Conservation (phyloP, 1,284 basidiomycete genomes). For the Coriolopsis trogii region DNA sequence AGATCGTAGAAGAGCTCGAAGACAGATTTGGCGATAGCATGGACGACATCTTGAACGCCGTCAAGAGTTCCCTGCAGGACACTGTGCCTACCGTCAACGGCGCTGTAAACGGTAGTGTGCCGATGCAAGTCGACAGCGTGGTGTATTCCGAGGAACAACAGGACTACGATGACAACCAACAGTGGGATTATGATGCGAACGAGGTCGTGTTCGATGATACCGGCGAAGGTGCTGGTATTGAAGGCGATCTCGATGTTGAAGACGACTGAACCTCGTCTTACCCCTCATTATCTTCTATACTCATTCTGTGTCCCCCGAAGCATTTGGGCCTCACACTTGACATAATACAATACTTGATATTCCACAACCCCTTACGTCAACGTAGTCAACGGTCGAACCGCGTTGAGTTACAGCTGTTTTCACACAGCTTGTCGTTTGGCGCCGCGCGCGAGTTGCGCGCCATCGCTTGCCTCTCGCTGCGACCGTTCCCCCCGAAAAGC, state of each 20-base stretch:
- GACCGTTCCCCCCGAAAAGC: too few relatives aligned
- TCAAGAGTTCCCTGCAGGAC: slow-evolving; percentile 53
- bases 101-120: neutral
- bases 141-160: slow-evolving; percentile 26
- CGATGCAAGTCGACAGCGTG: slow-evolving; percentile 18
- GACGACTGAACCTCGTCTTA: slow-evolving; percentile 50
- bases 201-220: slow-evolving; percentile 62
- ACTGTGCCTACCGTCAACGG: slow-evolving; percentile 8
- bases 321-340: too few relatives aligned
- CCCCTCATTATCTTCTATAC: too few relatives aligned
- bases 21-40: slow-evolving; percentile 77
- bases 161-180: slow-evolving; percentile 36
- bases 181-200: slow-evolving; percentile 42
- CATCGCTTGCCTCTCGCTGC: too few relatives aligned
- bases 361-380: too few relatives aligned
- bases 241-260: slow-evolving; percentile 75
- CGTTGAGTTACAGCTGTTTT: too few relatives aligned
- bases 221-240: slow-evolving; percentile 67
- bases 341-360: too few relatives aligned
- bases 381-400: too few relatives aligned
- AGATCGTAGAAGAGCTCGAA: slow-evolving; percentile 92
- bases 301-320: too few relatives aligned
- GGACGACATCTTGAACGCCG: slow-evolving; percentile 65
- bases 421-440: too few relatives aligned
- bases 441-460: too few relatives aligned